These are phyloP conservation scores for Penicillium fimorum DNA, from an alignment of 495 filamentous ascomycete species.

Conservation along the genomic window DNA sequence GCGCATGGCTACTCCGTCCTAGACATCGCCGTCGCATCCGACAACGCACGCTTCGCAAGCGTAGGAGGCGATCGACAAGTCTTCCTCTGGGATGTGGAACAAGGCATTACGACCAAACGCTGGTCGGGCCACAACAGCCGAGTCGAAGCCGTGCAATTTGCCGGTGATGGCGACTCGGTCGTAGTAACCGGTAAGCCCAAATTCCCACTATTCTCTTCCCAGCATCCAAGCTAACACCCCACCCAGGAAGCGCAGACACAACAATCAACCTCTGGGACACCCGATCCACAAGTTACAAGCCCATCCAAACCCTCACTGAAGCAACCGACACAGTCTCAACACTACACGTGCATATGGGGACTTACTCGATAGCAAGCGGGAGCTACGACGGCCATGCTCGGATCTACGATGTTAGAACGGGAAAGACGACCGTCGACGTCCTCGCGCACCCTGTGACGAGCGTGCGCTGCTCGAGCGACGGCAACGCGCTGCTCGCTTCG, in stretches of 20 bases:
- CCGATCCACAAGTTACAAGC: constrained; percentile 58
- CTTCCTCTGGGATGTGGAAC: constrained; percentile 90
- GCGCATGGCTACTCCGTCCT: constrained; percentile 91
- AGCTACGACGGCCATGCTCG: constrained; percentile 86
- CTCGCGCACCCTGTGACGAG: constrained; percentile 59
- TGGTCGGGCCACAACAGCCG: constrained; percentile 72
- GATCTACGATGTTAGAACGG: constrained; percentile 85
- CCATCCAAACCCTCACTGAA: constrained; percentile 75
- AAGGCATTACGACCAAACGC: constrained; percentile 68
- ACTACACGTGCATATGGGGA: constrained; percentile 50
- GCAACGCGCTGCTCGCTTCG: constrained; percentile 70
- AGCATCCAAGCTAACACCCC: neutral
- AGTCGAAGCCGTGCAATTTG: constrained; percentile 77
- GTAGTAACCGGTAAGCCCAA: constrained; percentile 58
- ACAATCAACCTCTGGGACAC: constrained; percentile 86
- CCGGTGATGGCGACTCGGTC: constrained; percentile 64
- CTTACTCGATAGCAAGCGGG: constrained; percentile 52
- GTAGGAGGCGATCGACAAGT: constrained; percentile 85
- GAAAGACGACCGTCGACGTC: constrained; percentile 69
- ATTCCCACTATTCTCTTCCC: neutral
- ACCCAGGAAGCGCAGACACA: constrained; percentile 69
- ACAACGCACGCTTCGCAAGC: constrained; percentile 79
- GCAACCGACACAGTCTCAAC: constrained; percentile 72
- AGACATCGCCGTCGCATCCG: constrained; percentile 66
- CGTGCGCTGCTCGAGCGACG: constrained; percentile 65